Base-by-base conservation (phyloP, 1,284 basidiomycete genomes). In the Papiliotrema terrestris region DNA sequence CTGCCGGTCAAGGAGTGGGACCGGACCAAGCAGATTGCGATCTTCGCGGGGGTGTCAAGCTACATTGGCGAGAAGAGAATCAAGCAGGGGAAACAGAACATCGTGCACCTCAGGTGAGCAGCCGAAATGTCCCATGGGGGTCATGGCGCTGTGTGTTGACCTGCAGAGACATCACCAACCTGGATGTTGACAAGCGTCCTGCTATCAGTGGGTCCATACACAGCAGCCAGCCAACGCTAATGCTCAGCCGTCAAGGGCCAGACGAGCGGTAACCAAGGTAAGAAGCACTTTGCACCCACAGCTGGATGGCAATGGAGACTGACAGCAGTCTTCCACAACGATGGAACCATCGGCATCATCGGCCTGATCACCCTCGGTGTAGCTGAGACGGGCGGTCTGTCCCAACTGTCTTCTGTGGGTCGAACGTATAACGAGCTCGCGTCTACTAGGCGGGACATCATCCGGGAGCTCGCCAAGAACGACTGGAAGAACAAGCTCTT, bases 231-330 rank as follows among this genome's bases (percentile, higher is more conserved):
- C 17, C 22, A 9, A n/a, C 15, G 17, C 22, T 50, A 3, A 44
- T 25, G 8, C 1, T 35, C 29, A 62, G 60, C 49, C 41, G 63
- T 67, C 41, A 62, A 62, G 37, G 54, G 64, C 17, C 64, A 66
- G 46, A 66, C 64, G 9, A 60, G 55, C 49, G 64, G 64, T 15
- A 66, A 66, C 46, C 64, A 66, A 53, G 63, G 60, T 61, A 36
- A 43, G 56, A 20, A 3, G 22, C 11, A 11, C 32, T 45, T 45
- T 20, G 20, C 13, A 17, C 17, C 22, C 29, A 11, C 5, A 32
- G 29, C 29, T 32, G 29, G 5, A 9, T 29, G 8, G 9, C 14
- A 35, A 19, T 29, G 13, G 25, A 36, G 20, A 8, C 13, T 9
- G 35, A 13, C 29, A 19, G 9, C 6, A 60, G 63, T 66, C 5